Evolutionary conservation across 495 filamentous ascomycete genomes (phyloP).

Genomic region (Neurospora cerealis): DNA sequence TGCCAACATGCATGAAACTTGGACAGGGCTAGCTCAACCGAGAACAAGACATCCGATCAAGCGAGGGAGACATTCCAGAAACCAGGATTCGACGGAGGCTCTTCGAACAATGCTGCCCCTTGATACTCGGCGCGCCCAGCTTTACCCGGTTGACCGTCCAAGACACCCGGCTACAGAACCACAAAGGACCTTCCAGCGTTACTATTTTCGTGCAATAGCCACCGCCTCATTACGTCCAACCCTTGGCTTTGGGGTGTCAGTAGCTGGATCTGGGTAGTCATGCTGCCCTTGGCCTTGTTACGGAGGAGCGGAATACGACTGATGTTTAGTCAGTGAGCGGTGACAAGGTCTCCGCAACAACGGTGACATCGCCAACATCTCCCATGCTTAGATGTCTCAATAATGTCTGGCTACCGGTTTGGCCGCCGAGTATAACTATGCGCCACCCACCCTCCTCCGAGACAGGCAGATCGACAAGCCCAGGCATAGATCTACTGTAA

Average conservation of each 20-base stretch:
- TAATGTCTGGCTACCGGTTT: not conserved
- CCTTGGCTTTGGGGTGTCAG: not conserved
- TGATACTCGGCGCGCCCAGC: not conserved
- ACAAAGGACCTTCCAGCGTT: not conserved
- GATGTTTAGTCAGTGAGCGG: not conserved
- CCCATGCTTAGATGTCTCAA: not conserved
- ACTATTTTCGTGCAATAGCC: not conserved
- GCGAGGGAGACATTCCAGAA: slow-evolving; percentile 1
- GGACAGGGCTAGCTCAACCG: not conserved
- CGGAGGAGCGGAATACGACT: slow-evolving; percentile 21
- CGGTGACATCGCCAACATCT: not conserved
- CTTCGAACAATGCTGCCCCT: not conserved
- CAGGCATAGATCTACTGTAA: not conserved
- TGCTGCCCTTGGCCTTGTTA: not conserved
- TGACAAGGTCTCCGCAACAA: not conserved
- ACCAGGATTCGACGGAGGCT: not conserved
- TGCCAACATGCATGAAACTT: not conserved
- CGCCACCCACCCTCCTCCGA: not conserved
- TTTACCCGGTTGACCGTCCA: not conserved
- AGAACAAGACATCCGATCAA: not conserved
- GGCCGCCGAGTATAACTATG: not conserved
- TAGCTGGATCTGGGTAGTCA: not conserved
- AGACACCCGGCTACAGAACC: not conserved
- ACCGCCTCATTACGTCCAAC: not conserved
- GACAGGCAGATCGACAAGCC: not conserved